Evolutionary conservation across 345 rosid genomes (phyloP), one percentile per base, ranked within the genome.

Genomic region (Orychophragmus violaceus): DNA sequence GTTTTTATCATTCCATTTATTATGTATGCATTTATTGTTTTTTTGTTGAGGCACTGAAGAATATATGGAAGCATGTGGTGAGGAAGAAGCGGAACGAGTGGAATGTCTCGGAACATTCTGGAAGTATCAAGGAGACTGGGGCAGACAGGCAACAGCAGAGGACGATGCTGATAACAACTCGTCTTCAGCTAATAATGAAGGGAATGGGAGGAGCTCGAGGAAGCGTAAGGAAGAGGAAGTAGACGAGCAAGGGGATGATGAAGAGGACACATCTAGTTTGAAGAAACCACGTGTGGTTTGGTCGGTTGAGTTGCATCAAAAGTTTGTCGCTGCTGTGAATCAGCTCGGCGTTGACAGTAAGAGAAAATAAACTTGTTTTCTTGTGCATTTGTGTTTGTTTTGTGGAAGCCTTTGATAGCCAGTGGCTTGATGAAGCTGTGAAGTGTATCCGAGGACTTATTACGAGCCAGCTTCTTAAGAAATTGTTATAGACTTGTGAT

Each of bases 301-400:
- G 98, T 86, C 97, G 0, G 84, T 82, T 55, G 87, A 91, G 32
- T 88, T 93, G 68, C 98, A 93, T 70, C 91, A 84, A 41, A 90
- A 86, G 59, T 93, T 93, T 74, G 88, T 90, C 12, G 84, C 80
- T 1, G 98, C 98, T 3, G 86, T 93, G 16, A 83, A 85, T 75
- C 94, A 87, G 48, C 84, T 93, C 5, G 96, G 98, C 32, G 81
- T 87, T 1, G 94, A 87, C 69, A 89, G 98, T 92, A 87, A 77
- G 93, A 5, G 11, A 30, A 8, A n/a, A 60, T 18, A 27, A 45
- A 9, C 11, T 56, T 58, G 2, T 44, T 65, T 58, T 23, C 4
- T 62, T 57, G 10, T 66, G 14, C 16, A 18, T 48, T 28, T 66
- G 27, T 73, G 18, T 74, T 37, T 52, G 10, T 19, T 37, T 0